Evolutionary conservation across 495 filamentous ascomycete genomes (phyloP).

Genomic region (Annulohypoxylon maeteangense): DNA sequence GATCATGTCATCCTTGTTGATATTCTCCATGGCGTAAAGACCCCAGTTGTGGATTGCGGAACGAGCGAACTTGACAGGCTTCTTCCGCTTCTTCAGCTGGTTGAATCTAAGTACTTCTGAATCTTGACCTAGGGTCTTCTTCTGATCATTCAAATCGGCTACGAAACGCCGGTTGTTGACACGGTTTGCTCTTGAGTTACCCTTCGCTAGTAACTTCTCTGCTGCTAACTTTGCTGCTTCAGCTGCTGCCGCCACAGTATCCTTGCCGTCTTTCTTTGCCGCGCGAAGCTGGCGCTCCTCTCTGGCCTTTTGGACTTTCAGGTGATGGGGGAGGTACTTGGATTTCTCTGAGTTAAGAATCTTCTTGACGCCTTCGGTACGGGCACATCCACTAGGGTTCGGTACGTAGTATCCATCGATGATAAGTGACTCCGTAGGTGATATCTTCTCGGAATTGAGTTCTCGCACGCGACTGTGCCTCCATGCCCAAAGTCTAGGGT

Average conservation of each 20-base stretch:
- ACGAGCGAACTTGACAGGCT: conserved; percentile 96
- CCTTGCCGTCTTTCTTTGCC: conserved; percentile 71
- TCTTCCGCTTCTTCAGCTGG: conserved; percentile 99
- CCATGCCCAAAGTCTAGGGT: conserved; percentile 85
- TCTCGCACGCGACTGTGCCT: conserved; percentile 89
- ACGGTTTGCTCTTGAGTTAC: conserved; percentile 85
- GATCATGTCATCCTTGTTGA: conserved; percentile 98
- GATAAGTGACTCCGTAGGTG: conserved; percentile 55
- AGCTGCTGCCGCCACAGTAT: conserved; percentile 69
- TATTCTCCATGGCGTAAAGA: conserved; percentile 96
- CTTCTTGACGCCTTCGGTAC: conserved; percentile 92
- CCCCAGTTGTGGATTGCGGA: conserved; percentile 99
- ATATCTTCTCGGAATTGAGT: conserved; percentile 67
- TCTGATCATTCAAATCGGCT: conserved; percentile 93
- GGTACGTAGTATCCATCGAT: conserved; percentile 93
- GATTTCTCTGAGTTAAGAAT: conserved; percentile 97
- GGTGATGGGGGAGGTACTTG: conserved; percentile 96
- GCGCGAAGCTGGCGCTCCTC: conserved; percentile 87
- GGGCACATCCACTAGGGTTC: conserved; percentile 83
- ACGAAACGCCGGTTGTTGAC: conserved; percentile 94
- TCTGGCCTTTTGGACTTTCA: conserved; percentile 89
- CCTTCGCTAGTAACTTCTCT: conserved; percentile 80
- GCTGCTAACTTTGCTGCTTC: conserved; percentile 80
- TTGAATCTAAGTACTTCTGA: conserved; percentile 95
- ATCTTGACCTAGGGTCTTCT: conserved; percentile 84